Evolutionary conservation across 2,329 filamentous ascomycete genomes (phyloP).

Genomic region (Pleomassaria siparia): DNA sequence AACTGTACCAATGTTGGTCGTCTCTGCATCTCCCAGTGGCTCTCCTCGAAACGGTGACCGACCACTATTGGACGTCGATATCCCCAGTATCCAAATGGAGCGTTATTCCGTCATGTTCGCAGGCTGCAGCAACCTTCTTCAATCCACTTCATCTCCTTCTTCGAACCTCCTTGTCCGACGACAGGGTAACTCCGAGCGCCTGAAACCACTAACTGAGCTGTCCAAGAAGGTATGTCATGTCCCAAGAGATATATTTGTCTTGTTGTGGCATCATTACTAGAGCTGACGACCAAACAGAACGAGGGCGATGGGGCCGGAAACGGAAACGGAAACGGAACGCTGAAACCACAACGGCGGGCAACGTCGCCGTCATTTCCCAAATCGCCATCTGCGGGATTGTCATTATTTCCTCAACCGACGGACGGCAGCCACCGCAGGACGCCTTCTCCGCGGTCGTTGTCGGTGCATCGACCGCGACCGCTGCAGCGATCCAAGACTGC

Average conservation of each 20-base stretch:
- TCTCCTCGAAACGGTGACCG: constrained; percentile 16
- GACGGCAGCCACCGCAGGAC: constrained; percentile 15
- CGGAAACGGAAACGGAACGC: constrained; percentile 12
- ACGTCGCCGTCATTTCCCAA: constrained; percentile 35
- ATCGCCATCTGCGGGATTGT: constrained; percentile 32
- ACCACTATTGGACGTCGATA: constrained; percentile 68
- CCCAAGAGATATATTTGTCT: constrained; percentile 2
- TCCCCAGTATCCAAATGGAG: constrained; percentile 79
- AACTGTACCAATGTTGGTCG: constrained; percentile 19
- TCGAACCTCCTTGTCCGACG: constrained; percentile 38
- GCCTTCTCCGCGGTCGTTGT: constrained; percentile 28
- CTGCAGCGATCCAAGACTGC: constrained; percentile 34
- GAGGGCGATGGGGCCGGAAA: constrained; percentile 21
- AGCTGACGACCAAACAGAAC: constrained; percentile 13
- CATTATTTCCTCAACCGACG: constrained; percentile 34
- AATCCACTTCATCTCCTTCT: constrained; percentile 33
- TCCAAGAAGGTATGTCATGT: constrained; percentile 33
- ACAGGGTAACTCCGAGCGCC: constrained; percentile 36
- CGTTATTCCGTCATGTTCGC: constrained; percentile 91
- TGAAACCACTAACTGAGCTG: constrained; percentile 36
- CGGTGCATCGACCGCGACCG: constrained; percentile 20
- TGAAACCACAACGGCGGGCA: constrained; percentile 32
- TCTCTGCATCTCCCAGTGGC: constrained; percentile 14
- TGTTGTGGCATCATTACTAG: neutral
- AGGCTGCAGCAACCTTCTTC: constrained; percentile 62